Conservation (phyloP, 2,329 filamentous ascomycete species). For the Sphaerostilbella broomeana region DNA sequence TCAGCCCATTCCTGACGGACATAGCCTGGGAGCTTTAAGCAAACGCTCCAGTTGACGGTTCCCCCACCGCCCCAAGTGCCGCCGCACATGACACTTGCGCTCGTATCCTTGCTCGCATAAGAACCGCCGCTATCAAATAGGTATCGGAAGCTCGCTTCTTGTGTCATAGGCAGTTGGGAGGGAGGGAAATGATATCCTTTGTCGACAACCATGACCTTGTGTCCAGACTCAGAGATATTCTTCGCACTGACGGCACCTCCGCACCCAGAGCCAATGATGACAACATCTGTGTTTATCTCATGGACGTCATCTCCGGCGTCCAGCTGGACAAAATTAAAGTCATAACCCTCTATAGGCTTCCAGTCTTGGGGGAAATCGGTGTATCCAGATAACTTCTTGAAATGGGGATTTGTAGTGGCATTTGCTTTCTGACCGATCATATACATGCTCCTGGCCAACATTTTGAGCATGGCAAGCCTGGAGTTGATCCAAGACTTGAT, state of each 20-base stretch:
- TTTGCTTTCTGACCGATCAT: slow-evolving; percentile 49
- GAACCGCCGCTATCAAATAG: slow-evolving; percentile 65
- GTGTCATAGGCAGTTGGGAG: slow-evolving; percentile 66
- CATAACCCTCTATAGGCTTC: slow-evolving; percentile 43
- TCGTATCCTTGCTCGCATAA: slow-evolving; percentile 47
- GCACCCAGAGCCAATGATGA: slow-evolving; percentile 82
- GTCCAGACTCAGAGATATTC: slow-evolving; percentile 68
- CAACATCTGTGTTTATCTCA: slow-evolving; percentile 68
- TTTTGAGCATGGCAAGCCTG: slow-evolving; percentile 47
- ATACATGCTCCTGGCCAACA: slow-evolving; percentile 49
- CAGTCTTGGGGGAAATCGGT: slow-evolving; percentile 47
- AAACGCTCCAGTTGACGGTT: slow-evolving; percentile 76
- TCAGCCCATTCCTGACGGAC: slow-evolving; percentile 78
- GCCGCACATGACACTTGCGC: slow-evolving; percentile 58
- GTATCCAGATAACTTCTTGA: slow-evolving; percentile 52
- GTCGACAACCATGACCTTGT: slow-evolving; percentile 72
- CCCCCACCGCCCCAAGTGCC: slow-evolving; percentile 80
- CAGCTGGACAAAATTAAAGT: slow-evolving; percentile 58
- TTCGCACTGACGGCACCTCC: slow-evolving; percentile 79
- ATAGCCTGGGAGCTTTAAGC: slow-evolving; percentile 60
- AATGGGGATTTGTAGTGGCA: slow-evolving; percentile 47
- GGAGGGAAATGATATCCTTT: slow-evolving; percentile 73
- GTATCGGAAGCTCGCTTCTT: slow-evolving; percentile 51
- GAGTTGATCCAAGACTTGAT: slow-evolving; percentile 56
- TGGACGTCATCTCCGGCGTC: slow-evolving; percentile 37